Evolutionary conservation across 2,329 filamentous ascomycete genomes (phyloP), one percentile per base, ranked within the genome.

Genomic region (Diaporthe aspalathi): DNA sequence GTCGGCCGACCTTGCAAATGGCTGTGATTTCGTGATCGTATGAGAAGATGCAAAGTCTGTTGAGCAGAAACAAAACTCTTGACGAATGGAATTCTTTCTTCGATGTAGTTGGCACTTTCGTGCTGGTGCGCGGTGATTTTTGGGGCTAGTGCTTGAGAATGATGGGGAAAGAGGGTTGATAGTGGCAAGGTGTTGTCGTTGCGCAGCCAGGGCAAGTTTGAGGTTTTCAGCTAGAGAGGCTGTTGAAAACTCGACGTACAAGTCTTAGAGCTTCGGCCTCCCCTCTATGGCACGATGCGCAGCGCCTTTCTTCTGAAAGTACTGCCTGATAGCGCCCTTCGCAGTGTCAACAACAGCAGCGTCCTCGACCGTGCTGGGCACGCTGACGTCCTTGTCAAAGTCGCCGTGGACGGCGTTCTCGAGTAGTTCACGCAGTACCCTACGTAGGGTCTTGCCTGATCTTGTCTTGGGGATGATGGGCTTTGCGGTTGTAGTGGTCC

Each of bases 381-480:
- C 89, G 73, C 86, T 86, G 1, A 97, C 92, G 60, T 88, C 84
- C 79, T 90, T 92, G 20, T 92, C 91, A 76, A 92, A 92, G 32
- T 95, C 89, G 1, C 89, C 93, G 72, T 91, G 87, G 6, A 91
- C 90, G 0, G 90, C 94, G 78, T 97, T 94, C 83, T 98, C 95
- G 20, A 97, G 83, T 75, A 98, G 83, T 82, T 97, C 93, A 40
- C 93, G 87, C 79, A 98, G 82, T 40, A 97, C 94, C 29, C 95
- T 86, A 4, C 95, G 86, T 72, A 98, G 81, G 5, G 94, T 97
- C 87, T 98, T 98, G 35, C 95, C 95, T n/a, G 92, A 94, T 35
- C 95, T 84, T 20, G 95, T 98, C 84, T 95, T 95, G 7, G 95
- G 95, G 67, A 98, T 97, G 87, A 97, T 95, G 20, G 91, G 91